Conservation (phyloP, 768 basidiomycete species). For the Piloderma croceum region DNA sequence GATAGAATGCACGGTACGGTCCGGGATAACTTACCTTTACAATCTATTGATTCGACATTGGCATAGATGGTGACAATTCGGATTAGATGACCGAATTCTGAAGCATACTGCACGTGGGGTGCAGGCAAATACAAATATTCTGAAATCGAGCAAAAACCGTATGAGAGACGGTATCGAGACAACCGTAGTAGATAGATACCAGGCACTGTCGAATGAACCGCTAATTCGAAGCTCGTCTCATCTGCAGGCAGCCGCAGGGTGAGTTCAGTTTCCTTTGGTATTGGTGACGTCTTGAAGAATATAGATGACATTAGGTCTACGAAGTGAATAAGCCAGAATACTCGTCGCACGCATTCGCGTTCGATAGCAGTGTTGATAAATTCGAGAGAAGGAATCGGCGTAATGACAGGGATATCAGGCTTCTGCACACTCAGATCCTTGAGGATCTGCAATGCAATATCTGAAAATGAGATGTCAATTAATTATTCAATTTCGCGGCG, state of each 20-base stretch:
- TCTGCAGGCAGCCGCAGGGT: slow-evolving; percentile 71
- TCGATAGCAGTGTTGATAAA: slow-evolving; percentile 60
- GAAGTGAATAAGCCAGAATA: slow-evolving; percentile 74
- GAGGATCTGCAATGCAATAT: slow-evolving; percentile 62
- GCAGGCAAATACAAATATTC: slow-evolving; percentile 67
- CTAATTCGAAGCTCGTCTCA: slow-evolving; percentile 76
- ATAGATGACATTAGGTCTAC: slow-evolving; percentile 46
- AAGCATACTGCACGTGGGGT: slow-evolving; percentile 54
- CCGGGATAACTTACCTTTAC: too few species aligned
- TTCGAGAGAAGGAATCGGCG: slow-evolving; percentile 53
- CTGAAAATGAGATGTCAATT: slow-evolving; percentile 30
- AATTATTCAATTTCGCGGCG: slow-evolving; percentile 8
- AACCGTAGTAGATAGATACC: slow-evolving; percentile 41
- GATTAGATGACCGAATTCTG: slow-evolving; percentile 74
- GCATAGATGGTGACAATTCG: slow-evolving; percentile 62
- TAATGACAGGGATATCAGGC: slow-evolving; percentile 54
- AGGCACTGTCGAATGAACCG: slow-evolving; percentile 35
- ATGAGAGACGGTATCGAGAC: slow-evolving; percentile 38
- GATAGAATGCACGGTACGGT: too few species aligned
- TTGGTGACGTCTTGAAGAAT: slow-evolving; percentile 30
- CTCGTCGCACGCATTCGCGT: slow-evolving; percentile 73
- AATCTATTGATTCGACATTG: slow-evolving; percentile 52
- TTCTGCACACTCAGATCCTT: slow-evolving; percentile 61
- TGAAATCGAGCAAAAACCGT: slow-evolving; percentile 17
- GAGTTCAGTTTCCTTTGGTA: slow-evolving; percentile 39